A percentile compares a stretch with the other conserved stretches of the same genome.
Conservation (phyloP, 2,329 filamentous ascomycete genomes). For the Neodidymelliopsis sp. region DNA sequence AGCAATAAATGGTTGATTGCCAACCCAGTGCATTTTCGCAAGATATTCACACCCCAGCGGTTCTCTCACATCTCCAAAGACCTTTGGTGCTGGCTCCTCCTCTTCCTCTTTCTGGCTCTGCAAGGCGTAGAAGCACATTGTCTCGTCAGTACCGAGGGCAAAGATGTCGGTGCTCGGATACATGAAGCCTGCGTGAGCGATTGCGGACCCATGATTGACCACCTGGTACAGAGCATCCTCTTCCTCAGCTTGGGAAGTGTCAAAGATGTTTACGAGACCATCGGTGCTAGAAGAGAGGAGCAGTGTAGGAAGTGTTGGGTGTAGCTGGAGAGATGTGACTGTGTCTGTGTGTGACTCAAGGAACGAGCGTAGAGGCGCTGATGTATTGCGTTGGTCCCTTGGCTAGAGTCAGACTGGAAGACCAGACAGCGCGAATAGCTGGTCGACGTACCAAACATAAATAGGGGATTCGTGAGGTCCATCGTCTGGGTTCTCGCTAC, state of each 20-base stretch:
- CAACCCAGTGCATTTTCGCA: slow-evolving; percentile 69
- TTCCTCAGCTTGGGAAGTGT: slow-evolving; percentile 69
- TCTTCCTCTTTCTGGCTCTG: slow-evolving; percentile 69
- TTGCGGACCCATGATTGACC: slow-evolving; percentile 77
- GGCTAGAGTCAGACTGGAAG: slow-evolving; percentile 9
- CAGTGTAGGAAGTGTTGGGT: slow-evolving; percentile 66
- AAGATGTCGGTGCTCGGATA: slow-evolving; percentile 62
- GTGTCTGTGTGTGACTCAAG: slow-evolving; percentile 63
- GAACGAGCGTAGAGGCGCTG: slow-evolving; percentile 49
- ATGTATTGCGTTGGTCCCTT: slow-evolving; percentile 53
- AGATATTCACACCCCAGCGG: slow-evolving; percentile 77
- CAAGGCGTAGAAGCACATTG: slow-evolving; percentile 74
- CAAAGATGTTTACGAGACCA: slow-evolving; percentile 78
- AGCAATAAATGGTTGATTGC: slow-evolving; percentile 68
- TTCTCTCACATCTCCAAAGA: slow-evolving; percentile 73
- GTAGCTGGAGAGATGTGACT: slow-evolving; percentile 67
- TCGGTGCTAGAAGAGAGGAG: slow-evolving; percentile 82
- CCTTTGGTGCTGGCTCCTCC: slow-evolving; percentile 54
- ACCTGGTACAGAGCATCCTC: slow-evolving; percentile 81
- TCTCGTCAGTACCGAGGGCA: slow-evolving; percentile 80
- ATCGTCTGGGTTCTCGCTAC: slow-evolving; percentile 70
- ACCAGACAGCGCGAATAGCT: neutral
- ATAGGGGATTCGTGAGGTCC: slow-evolving; percentile 54
- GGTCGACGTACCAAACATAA: slow-evolving; percentile 43
- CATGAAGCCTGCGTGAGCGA: slow-evolving; percentile 78